Evolutionary conservation across 352 stramenopile species (phyloP).

Genomic region (Globisporangium canariense): DNA sequence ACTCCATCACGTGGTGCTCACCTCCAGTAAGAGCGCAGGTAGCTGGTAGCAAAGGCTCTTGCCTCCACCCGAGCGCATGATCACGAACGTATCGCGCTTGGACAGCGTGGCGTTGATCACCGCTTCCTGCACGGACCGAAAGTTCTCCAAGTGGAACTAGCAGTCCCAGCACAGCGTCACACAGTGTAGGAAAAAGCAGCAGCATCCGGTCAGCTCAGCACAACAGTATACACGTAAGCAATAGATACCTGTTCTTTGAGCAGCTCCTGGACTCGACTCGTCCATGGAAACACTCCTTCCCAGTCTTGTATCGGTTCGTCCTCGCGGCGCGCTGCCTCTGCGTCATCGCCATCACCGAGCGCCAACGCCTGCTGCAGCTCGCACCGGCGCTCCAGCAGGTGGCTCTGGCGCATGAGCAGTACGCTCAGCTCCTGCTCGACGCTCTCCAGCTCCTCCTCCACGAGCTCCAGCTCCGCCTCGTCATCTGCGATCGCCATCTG

Average conservation of each 20-base stretch:
- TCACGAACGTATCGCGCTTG: constrained; percentile 87
- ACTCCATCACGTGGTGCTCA: constrained; percentile 18
- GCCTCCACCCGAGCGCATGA: constrained; percentile 89
- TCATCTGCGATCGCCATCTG: constrained; percentile 21
- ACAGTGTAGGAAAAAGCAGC: background rate
- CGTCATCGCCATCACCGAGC: constrained; percentile 10
- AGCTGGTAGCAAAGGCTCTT: constrained; percentile 92
- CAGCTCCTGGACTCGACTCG: constrained; percentile 27
- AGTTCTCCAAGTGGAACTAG: constrained; percentile 80
- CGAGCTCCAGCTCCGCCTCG: constrained; percentile 36
- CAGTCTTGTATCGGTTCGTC: constrained; percentile 24
- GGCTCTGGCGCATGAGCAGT: constrained; percentile 47
- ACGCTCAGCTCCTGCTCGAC: constrained; percentile 53
- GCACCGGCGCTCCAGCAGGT: constrained; percentile 44
- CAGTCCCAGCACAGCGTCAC: background rate
- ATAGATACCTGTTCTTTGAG: constrained; percentile 23
- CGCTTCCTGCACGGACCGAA: constrained; percentile 87
- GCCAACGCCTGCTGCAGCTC: constrained; percentile 37
- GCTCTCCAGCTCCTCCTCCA: constrained; percentile 51
- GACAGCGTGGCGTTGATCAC: constrained; percentile 91
- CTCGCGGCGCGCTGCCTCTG: background rate
- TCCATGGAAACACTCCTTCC: constrained; percentile 44
- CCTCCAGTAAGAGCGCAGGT: constrained; percentile 62
- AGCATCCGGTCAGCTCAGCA: background rate
- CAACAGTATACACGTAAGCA: background rate